Evolutionary conservation across 2,329 filamentous ascomycete genomes (phyloP).

Genomic region (Thielaviopsis musarum): DNA sequence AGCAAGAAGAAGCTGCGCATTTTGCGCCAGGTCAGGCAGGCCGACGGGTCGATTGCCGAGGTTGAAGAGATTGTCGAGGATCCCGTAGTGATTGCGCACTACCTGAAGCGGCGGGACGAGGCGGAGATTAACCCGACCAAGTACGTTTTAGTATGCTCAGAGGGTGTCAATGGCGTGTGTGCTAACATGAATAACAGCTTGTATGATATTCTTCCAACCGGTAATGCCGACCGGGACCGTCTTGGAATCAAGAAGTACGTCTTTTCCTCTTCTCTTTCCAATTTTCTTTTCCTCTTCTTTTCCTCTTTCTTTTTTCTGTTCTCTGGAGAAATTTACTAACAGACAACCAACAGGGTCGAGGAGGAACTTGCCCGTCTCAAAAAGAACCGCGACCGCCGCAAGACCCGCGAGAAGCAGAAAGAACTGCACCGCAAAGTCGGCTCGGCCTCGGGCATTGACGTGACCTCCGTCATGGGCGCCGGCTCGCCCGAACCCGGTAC

Average conservation of each 20-base stretch:
- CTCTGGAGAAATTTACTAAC: not conserved
- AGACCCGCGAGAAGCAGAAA: conserved; percentile 83
- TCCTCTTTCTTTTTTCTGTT: not conserved
- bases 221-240: conserved; percentile 34
- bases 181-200: conserved; percentile 23
- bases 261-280: not conserved
- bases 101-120: conserved; percentile 60
- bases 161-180: conserved; percentile 23
- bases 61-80: conserved; percentile 59
- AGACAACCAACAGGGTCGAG: conserved; percentile 25
- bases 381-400: conserved; percentile 78
- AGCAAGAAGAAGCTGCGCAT: conserved; percentile 57
- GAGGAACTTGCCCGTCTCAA: conserved; percentile 69
- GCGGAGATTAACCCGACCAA: conserved; percentile 56
- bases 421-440: conserved; percentile 30
- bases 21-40: conserved; percentile 37
- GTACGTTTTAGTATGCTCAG: conserved; percentile 30
- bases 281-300: not conserved
- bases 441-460: conserved; percentile 15
- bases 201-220: conserved; percentile 31
- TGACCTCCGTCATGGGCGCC: conserved; percentile 21
- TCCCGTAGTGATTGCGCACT: conserved; percentile 74
- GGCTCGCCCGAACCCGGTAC: conserved; percentile 30
- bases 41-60: conserved; percentile 36
- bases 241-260: conserved; percentile 27